Conservation (phyloP, 2,329 filamentous ascomycete genomes). For the Moelleriella libera region DNA sequence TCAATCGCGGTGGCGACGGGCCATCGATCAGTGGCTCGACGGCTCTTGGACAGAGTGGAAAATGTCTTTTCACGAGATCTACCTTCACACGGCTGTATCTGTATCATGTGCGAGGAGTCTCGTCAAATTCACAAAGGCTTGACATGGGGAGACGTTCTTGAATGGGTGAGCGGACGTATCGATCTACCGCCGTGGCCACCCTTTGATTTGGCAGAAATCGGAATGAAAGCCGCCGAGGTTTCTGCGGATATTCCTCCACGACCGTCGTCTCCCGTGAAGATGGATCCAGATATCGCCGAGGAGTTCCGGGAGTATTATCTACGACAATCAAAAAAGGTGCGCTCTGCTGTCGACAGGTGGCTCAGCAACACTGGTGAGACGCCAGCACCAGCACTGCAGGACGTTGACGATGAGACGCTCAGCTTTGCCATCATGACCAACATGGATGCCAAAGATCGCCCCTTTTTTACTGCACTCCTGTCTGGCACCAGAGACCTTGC, state of each 20-base stretch:
- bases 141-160: slow-evolving; percentile 90
- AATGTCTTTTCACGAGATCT: slow-evolving; percentile 91
- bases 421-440: slow-evolving; percentile 89
- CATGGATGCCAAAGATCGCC: slow-evolving; percentile 59
- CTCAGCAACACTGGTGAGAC: slow-evolving; percentile 65
- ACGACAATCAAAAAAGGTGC: slow-evolving; percentile 82
- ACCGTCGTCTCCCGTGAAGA: slow-evolving; percentile 50
- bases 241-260: slow-evolving; percentile 46
- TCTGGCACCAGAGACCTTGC: slow-evolving; percentile 44
- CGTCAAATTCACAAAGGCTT: slow-evolving; percentile 56
- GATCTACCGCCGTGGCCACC: slow-evolving; percentile 84
- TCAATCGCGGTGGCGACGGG: slow-evolving; percentile 91
- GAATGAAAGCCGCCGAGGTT: slow-evolving; percentile 42
- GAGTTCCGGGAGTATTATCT: slow-evolving; percentile 89
- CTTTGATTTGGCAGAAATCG: slow-evolving; percentile 56
- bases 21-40: slow-evolving; percentile 83
- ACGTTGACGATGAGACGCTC: slow-evolving; percentile 87
- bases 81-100: slow-evolving; percentile 71
- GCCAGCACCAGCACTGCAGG: slow-evolving; percentile 62
- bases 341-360: slow-evolving; percentile 84
- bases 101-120: slow-evolving; percentile 62
- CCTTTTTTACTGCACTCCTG: slow-evolving; percentile 70
- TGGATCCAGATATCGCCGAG: slow-evolving; percentile 88
- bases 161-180: slow-evolving; percentile 78
- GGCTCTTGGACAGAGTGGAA: slow-evolving; percentile 78